These are phyloP conservation scores for Chalciporus sphaerocephalus DNA, from an alignment of 768 basidiomycete species.

Conservation along the genomic window DNA sequence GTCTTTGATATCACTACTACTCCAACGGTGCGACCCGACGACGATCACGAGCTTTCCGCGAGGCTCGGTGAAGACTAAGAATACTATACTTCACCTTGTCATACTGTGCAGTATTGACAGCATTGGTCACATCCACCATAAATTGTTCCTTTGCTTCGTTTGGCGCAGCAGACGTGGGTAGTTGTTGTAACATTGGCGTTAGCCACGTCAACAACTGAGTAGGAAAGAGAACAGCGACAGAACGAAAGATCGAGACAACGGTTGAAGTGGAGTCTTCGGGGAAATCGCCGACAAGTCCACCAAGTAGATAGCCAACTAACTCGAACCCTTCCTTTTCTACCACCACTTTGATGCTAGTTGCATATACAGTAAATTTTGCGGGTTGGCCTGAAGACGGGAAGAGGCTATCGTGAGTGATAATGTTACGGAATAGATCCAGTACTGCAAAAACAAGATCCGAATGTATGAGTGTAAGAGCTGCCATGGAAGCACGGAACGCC, in stretches of 20 bases:
- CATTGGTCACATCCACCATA: conserved; percentile 62
- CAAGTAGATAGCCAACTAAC: conserved; percentile 63
- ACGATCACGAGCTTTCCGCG: conserved; percentile 70
- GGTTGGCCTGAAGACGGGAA: conserved; percentile 44
- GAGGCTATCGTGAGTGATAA: conserved; percentile 74
- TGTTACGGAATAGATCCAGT: conserved; percentile 71
- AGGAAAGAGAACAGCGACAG: conserved; percentile 63
- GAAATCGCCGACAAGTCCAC: conserved; percentile 82
- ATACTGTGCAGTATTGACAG: conserved; percentile 57
- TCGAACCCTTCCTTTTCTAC: conserved; percentile 70
- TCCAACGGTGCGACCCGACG: conserved; percentile 34
- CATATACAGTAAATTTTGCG: conserved; percentile 60
- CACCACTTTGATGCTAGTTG: conserved; percentile 53
- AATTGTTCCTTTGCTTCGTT: conserved; percentile 67
- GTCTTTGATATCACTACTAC: conserved; percentile 16
- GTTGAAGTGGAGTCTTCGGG: conserved; percentile 75
- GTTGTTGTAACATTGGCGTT: conserved; percentile 61
- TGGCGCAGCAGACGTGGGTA: conserved; percentile 59
- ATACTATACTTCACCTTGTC: conserved; percentile 85
- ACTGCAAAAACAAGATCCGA: conserved; percentile 78
- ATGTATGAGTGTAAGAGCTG: conserved; percentile 77
- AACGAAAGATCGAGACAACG: conserved; percentile 76
- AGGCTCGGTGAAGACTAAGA: conserved; percentile 62
- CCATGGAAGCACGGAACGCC: conserved; percentile 72
- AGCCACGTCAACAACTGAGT: conserved; percentile 69